Evolutionary conservation across 176 grass and related monocot species (phyloP).

Genomic region (Oryza punctata): DNA sequence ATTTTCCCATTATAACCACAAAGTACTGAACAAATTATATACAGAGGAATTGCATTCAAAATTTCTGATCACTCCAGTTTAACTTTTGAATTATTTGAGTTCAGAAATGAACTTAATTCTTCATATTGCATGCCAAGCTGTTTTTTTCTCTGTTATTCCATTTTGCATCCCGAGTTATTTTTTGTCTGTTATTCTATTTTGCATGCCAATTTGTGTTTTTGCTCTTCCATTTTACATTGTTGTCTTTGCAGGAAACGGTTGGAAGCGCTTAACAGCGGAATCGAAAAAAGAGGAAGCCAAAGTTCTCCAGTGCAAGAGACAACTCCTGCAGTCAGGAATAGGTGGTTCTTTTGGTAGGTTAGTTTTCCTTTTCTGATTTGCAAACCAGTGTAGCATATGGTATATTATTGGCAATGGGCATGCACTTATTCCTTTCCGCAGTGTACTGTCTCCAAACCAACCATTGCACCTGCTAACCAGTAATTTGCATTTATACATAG

Average conservation of each 20-base stretch:
- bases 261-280: conserved; percentile 74
- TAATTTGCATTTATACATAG: conserved; percentile 9
- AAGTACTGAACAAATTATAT: neutral
- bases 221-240: neutral
- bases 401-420: neutral
- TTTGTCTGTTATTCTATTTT: neutral
- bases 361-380: conserved; percentile 8
- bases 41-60: neutral
- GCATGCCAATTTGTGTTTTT: neutral
- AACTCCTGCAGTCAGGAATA: conserved; percentile 33
- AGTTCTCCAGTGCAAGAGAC: conserved; percentile 9
- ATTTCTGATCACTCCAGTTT: neutral
- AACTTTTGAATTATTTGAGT: neutral
- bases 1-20: neutral
- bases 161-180: neutral
- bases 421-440: neutral
- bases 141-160: neutral
- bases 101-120: neutral
- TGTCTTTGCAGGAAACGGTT: conserved; percentile 61
- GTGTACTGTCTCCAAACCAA: neutral
- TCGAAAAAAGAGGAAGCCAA: conserved; percentile 52
- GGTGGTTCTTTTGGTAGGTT: conserved; percentile 45
- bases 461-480: conserved; percentile 17
- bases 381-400: conserved; percentile 10
- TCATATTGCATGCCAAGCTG: neutral